Percentiles rank a stretch among this genome's conserved stretches.
These are phyloP conservation scores for Rosa persica DNA, from an alignment of 306 rosid species.

Conservation along the genomic window DNA sequence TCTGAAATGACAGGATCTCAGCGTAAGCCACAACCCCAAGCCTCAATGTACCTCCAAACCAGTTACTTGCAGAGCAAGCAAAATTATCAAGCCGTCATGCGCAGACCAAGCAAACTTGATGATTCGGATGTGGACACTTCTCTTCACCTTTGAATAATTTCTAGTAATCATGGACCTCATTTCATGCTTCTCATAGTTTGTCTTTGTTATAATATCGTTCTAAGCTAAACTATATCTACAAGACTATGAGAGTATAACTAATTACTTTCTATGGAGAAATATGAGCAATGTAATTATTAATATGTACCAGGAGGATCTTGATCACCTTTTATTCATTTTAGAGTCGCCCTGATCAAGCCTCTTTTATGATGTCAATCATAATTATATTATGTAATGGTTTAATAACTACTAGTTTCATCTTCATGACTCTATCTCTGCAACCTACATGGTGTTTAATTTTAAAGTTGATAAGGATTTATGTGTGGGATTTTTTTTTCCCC, in stretches of 20 bases:
- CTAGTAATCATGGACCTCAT: neutral
- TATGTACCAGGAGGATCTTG: neutral
- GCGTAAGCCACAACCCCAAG: conserved; percentile 20
- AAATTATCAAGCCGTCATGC: conserved; percentile 21
- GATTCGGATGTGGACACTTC: conserved; percentile 13
- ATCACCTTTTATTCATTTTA: conserved; percentile 7
- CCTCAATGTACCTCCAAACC: conserved; percentile 18
- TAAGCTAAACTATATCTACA: neutral
- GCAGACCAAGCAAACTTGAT: conserved; percentile 23
- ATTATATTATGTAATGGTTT: neutral
- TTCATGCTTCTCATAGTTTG: neutral
- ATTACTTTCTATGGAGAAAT: conserved; percentile 9
- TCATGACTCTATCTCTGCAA: neutral
- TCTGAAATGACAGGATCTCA: conserved; percentile 34
- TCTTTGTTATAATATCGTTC: neutral
- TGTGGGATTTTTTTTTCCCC: neutral
- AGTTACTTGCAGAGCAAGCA: conserved; percentile 31
- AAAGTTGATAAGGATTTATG: neutral
- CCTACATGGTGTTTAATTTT: neutral
- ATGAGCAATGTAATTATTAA: conserved; percentile 14
- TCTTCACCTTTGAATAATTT: conserved; percentile 5
- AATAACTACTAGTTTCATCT: neutral
- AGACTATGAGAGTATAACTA: neutral
- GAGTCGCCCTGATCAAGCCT: too few species aligned
- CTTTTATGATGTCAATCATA: neutral